phyloP scores from a whole-genome alignment of 2,329 filamentous ascomycete genomes.

The Ceratocystis ficicola region DNA sequence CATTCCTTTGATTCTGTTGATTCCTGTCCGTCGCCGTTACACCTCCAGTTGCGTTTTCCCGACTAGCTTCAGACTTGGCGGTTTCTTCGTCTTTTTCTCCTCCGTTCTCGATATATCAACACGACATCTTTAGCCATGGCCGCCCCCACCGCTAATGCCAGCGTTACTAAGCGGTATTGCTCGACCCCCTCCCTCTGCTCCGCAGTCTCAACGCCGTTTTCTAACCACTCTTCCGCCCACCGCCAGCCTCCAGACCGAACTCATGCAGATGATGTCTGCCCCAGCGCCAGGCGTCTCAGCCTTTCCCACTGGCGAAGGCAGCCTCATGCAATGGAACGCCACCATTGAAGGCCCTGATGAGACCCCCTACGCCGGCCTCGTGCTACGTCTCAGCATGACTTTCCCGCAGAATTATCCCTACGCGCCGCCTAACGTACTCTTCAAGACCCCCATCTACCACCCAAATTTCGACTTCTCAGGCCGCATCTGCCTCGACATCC shows the following conservation, averaged over 20 bases:
- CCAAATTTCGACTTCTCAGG: slow-evolving; percentile 97
- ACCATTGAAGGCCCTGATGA: slow-evolving; percentile 85
- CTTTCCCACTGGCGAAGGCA: slow-evolving; percentile 81
- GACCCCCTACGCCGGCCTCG: slow-evolving; percentile 79
- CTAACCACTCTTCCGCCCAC: slow-evolving; percentile 19
- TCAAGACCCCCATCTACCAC: slow-evolving; percentile 98
- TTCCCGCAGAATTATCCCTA: slow-evolving; percentile 94
- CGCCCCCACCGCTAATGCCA: slow-evolving; percentile 10
- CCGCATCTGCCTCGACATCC: slow-evolving; percentile 90
- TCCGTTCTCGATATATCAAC: not conserved
- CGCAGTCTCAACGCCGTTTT: slow-evolving; percentile 17
- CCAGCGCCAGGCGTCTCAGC: slow-evolving; percentile 87
- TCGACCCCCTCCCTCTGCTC: slow-evolving; percentile 16
- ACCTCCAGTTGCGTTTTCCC: not conserved
- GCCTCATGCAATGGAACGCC: slow-evolving; percentile 83
- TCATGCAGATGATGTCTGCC: slow-evolving; percentile 97
- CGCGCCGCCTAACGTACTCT: slow-evolving; percentile 76
- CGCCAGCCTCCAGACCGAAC: slow-evolving; percentile 77
- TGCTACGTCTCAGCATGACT: slow-evolving; percentile 80
- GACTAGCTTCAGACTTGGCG: not conserved
- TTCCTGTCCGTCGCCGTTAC: not conserved
- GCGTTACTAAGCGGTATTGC: slow-evolving; percentile 60
- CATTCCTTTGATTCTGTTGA: not conserved
- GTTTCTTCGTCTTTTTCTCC: not conserved
- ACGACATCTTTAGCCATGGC: not conserved